phyloP scores from a whole-genome alignment of 257 asterid species.

The Salvia rosmarinus region DNA sequence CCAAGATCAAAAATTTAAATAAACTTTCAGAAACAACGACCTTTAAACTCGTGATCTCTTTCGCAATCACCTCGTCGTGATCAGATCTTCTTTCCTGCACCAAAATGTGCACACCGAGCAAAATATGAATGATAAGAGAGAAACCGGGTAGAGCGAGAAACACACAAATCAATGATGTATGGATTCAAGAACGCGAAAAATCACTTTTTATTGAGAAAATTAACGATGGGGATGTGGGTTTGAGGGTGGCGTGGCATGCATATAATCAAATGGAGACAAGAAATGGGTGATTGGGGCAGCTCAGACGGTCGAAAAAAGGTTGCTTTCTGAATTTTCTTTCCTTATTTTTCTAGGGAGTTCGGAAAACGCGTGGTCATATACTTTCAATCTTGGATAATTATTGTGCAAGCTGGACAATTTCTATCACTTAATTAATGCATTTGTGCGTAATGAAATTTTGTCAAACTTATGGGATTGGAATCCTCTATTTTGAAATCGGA shows the following conservation, averaged over 20 bases:
- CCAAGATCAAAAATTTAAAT: too few species aligned
- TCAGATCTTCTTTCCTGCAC: conserved; percentile 24
- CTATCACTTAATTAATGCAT: too few species aligned
- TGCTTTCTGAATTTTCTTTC: conserved; percentile 13
- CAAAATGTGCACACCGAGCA: conserved; percentile 16
- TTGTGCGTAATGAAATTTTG: too few species aligned
- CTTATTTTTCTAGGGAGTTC: conserved; percentile 24
- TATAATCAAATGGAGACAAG: conserved; percentile 21
- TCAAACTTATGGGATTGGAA: too few species aligned
- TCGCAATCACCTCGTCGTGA: conserved; percentile 30
- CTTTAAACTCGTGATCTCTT: conserved; percentile 42
- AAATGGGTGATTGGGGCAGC: neutral
- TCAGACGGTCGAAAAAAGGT: neutral
- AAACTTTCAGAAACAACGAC: conserved; percentile 41
- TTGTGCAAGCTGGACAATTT: too few species aligned
- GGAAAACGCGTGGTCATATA: neutral
- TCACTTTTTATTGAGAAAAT: neutral
- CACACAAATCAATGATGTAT: neutral
- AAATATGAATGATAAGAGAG: neutral
- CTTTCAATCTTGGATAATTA: neutral
- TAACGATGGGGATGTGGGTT: neutral
- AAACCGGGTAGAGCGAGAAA: conserved; percentile 7
- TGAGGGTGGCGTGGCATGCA: neutral
- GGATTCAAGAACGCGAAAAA: neutral
- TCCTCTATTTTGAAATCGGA: too few species aligned